Base-by-base conservation (phyloP, 495 filamentous ascomycete genomes). In the Tetracladium marchalianum region DNA sequence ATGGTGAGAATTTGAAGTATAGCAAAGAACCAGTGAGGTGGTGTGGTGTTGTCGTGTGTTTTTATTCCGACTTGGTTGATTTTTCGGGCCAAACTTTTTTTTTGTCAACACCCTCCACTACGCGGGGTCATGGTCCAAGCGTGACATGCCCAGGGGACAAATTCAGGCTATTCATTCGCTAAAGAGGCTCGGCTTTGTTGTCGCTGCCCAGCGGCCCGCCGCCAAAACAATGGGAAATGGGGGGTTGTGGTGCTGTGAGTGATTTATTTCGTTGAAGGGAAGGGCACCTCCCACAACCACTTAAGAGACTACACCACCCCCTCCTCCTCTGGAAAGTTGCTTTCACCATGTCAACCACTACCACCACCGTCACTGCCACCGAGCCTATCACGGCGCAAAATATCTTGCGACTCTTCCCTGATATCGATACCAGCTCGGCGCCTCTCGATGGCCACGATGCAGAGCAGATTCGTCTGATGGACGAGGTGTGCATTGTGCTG, bases 401-500 rank as follows among this genome's bases (percentile, higher is more conserved):
- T 50, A 84, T 97, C 42, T 73, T 92, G 49, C 82, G 78, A 35
- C 75, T 97, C 33, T 97, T 98, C 65, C 90, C 92, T 24, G 92
- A 97, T 49, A 93, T 98, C 61, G 86, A 95, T 66, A 89, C 87
- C n/a, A 81, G 77, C 46, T 80, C 90, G 36, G 69, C 75, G 36
- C 70, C 86, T 35, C 71, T 89, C 44, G 80, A 79, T 43, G 92
- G 92, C 38, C 93, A 97, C 72, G 90, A 99, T 69, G 92, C 86
- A 60, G 90, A 96, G 64, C 92, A 99, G 65, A 90, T 95, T 50
- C 82, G 90, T 22, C 67, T 99, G 54, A 99, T 99, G 92, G 93
- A 99, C 50, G 92, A 99, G 67, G 85, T 99, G 7, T 99, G 92
- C 72, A 99, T 99, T 60, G 92, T 99, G 12, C 63, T 88, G 39